phyloP scores from a whole-genome alignment of 306 rosid species.

The Pyrus pyrifolia region DNA sequence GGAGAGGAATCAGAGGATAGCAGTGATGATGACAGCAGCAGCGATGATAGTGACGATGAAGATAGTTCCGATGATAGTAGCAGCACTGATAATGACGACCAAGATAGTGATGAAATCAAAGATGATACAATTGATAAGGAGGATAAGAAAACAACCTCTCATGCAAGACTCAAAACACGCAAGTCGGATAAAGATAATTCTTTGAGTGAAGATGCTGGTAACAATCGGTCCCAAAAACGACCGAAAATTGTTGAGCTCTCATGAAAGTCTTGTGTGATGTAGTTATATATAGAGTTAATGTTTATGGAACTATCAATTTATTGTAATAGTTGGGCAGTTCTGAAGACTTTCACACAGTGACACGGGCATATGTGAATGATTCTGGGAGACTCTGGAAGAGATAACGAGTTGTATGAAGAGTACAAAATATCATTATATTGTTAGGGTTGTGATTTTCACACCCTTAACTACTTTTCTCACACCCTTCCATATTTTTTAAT shows the following conservation, averaged over 20 bases:
- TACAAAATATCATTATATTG: no score
- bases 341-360: not conserved
- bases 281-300: not conserved
- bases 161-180: constrained; percentile 14
- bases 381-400: not conserved
- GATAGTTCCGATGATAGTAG: not conserved
- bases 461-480: no score
- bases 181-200: constrained; percentile 11
- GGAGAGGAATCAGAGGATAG: constrained; percentile 49
- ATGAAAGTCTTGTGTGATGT: not conserved
- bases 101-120: not conserved
- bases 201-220: not conserved
- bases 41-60: constrained; percentile 3
- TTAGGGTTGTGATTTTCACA: no score
- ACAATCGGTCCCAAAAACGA: constrained; percentile 32
- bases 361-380: not conserved
- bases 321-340: not conserved
- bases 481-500: no score
- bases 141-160: constrained; percentile 11
- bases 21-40: constrained; percentile 21
- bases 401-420: not conserved
- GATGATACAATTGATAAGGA: not conserved
- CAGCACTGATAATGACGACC: constrained; percentile 2
- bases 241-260: constrained; percentile 56
- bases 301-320: not conserved